Conservation (phyloP, 352 stramenopile species). For the Globisporangium alternatum region DNA sequence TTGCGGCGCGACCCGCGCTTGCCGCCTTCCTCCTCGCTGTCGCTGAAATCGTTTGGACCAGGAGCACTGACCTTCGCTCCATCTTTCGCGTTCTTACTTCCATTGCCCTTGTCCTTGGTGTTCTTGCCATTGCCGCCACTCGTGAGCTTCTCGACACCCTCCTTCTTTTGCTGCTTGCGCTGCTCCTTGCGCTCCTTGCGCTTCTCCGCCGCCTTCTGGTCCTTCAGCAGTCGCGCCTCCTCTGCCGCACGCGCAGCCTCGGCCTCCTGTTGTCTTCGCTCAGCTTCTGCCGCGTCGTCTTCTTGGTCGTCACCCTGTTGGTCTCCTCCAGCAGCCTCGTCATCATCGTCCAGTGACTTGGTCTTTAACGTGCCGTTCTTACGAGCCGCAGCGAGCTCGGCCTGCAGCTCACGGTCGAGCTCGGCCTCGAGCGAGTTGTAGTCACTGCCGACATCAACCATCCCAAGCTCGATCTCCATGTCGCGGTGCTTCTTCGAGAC, state of each 20-base stretch:
- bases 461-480: conserved; percentile 66
- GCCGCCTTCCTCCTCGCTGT: conserved; percentile 16
- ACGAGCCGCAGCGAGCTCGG: conserved; percentile 40
- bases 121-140: conserved; percentile 33
- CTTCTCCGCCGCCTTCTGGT: conserved; percentile 77
- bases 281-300: conserved; percentile 11
- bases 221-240: conserved; percentile 58
- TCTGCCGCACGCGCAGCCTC: conserved; percentile 45
- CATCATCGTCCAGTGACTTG: neutral
- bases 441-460: conserved; percentile 34
- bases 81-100: conserved; percentile 28
- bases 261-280: conserved; percentile 32
- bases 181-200: conserved; percentile 77
- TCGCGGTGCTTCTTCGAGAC: conserved; percentile 82
- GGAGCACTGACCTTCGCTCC: neutral
- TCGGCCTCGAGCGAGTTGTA: conserved; percentile 57
- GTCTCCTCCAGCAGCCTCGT: neutral
- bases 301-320: neutral
- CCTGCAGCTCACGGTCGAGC: conserved; percentile 55
- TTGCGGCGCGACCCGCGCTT: conserved; percentile 15
- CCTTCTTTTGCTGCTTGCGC: conserved; percentile 79
- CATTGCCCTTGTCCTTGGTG: conserved; percentile 22
- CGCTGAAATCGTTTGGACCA: conserved; percentile 1
- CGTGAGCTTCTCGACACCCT: conserved; percentile 70
- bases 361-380: conserved; percentile 26